phyloP scores from a whole-genome alignment of 345 rosid species.

The Corchorus olitorius region DNA sequence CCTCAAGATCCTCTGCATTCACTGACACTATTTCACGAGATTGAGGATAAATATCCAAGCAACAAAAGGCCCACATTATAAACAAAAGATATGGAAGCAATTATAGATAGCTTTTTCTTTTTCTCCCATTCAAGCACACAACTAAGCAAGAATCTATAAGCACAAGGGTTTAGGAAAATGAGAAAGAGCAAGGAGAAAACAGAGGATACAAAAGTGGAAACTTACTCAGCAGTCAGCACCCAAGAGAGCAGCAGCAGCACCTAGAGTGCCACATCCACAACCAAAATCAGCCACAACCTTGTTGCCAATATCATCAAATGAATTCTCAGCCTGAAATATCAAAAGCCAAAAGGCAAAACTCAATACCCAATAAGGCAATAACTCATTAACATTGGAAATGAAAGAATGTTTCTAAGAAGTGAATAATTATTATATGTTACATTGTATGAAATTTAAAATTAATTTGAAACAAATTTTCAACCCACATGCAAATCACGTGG shows the following conservation, averaged over 20 bases:
- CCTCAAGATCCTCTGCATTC: slow-evolving; percentile 91
- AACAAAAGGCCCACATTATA: not conserved
- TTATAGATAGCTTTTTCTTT: not conserved
- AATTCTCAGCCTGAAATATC: slow-evolving; percentile 73
- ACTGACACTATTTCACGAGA: slow-evolving; percentile 72
- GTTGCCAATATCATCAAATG: slow-evolving; percentile 71
- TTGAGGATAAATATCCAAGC: slow-evolving; percentile 56
- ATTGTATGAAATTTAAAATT: too few relatives aligned
- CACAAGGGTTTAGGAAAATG: not conserved
- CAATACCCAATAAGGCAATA: not conserved
- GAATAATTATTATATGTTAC: too few relatives aligned
- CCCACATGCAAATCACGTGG: too few relatives aligned
- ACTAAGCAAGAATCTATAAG: slow-evolving; percentile 5
- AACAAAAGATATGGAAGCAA: not conserved
- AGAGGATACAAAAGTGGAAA: slow-evolving; percentile 6
- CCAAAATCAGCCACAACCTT: slow-evolving; percentile 96
- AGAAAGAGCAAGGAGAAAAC: not conserved
- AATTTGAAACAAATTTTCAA: too few relatives aligned
- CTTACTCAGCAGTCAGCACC: slow-evolving; percentile 95
- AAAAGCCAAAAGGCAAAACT: slow-evolving; percentile 1
- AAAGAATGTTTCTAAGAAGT: not conserved
- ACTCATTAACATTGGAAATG: slow-evolving; percentile 3
- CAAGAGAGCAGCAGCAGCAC: slow-evolving; percentile 84
- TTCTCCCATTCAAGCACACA: not conserved
- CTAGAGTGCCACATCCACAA: slow-evolving; percentile 90